phyloP scores from a whole-genome alignment of 176 grass and related monocot genomes.

The Rhynchospora tenuis region DNA sequence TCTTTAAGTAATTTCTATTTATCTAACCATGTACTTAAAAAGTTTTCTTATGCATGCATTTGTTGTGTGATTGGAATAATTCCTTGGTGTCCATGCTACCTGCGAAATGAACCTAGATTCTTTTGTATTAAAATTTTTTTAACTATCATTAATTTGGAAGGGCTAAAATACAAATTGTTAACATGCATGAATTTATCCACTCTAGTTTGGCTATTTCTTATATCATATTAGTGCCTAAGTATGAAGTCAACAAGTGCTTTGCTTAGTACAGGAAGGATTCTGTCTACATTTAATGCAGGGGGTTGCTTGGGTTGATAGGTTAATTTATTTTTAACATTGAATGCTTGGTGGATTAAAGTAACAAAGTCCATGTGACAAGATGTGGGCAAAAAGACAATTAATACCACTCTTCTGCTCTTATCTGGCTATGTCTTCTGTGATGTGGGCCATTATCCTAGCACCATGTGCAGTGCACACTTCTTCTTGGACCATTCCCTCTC shows the following conservation, averaged over 20 bases:
- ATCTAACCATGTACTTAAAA: not conserved
- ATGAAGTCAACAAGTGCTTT: conserved; percentile 5
- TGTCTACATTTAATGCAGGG: conserved; percentile 15
- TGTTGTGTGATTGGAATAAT: not conserved
- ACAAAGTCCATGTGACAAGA: conserved; percentile 24
- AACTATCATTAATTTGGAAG: not conserved
- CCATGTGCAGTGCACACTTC: not conserved
- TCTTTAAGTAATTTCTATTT: not conserved
- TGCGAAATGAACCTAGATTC: not conserved
- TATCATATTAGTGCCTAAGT: not conserved
- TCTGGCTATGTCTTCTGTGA: conserved; percentile 8
- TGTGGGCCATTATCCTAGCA: not conserved
- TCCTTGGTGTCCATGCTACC: not conserved
- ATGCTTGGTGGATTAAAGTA: conserved; percentile 26
- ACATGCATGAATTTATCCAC: not conserved
- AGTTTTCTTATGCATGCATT: not conserved
- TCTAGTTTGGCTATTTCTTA: not conserved
- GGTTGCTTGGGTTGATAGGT: conserved; percentile 18
- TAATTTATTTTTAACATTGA: conserved; percentile 13
- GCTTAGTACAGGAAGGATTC: not conserved
- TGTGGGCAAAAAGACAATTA: conserved; percentile 16
- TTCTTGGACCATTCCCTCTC: conserved; percentile 6
- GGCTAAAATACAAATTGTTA: not conserved
- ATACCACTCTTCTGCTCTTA: not conserved
- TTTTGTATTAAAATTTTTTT: not conserved